phyloP scores from a whole-genome alignment of 257 asterid species.

The Jacaranda mimosifolia region DNA sequence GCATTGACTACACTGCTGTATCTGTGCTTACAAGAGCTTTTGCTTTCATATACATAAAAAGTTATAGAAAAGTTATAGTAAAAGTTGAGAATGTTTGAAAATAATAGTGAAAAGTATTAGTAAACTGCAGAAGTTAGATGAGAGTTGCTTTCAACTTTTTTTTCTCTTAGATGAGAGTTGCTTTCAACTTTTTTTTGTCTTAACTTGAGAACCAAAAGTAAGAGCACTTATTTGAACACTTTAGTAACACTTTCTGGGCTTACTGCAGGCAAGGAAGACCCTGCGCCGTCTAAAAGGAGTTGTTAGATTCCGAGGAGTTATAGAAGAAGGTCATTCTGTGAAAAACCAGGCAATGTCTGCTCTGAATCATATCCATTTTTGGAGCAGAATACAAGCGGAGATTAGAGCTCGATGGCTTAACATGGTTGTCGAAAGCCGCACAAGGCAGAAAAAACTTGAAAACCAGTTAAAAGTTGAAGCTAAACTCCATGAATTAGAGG shows the following conservation, averaged over 20 bases:
- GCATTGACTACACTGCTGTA: background rate
- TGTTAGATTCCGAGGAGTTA: conserved; percentile 50
- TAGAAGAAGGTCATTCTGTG: conserved; percentile 46
- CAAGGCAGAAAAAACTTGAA: conserved; percentile 63
- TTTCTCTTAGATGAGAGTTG: too few species aligned
- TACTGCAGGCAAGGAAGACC: conserved; percentile 59
- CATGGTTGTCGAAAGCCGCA: conserved; percentile 63
- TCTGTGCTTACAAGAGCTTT: background rate
- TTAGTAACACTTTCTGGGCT: background rate
- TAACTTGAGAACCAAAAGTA: too few species aligned
- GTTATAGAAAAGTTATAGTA: too few species aligned
- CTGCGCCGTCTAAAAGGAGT: conserved; percentile 54
- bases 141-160: too few species aligned
- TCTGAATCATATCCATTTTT: conserved; percentile 64
- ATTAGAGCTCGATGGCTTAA: conserved; percentile 60
- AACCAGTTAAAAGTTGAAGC: conserved; percentile 72
- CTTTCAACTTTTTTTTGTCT: too few species aligned
- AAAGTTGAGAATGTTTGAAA: too few species aligned
- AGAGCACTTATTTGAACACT: too few species aligned
- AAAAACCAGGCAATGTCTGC: conserved; percentile 60
- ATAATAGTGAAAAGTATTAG: too few species aligned
- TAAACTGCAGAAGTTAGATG: too few species aligned
- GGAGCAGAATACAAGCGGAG: conserved; percentile 74
- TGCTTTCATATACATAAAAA: too few species aligned
- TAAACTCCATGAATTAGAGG: conserved; percentile 84